A percentile compares a stretch with the other conserved stretches of the same genome.
phyloP scores from a whole-genome alignment of 2,329 filamentous ascomycete species.

The Aspergillus sp. region DNA sequence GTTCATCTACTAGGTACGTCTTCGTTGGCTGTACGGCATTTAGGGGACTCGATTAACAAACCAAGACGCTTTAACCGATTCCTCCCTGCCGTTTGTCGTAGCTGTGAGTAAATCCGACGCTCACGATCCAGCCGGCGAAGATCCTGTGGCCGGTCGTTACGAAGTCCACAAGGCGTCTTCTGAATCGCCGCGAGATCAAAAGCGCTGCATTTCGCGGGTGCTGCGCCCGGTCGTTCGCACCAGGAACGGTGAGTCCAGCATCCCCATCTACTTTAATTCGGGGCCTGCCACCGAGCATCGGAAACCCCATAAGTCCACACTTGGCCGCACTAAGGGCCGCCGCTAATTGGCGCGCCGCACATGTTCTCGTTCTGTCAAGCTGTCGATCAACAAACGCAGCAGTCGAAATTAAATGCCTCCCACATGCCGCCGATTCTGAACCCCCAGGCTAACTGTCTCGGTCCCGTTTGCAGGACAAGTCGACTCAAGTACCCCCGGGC shows the following conservation, averaged over 20 bases:
- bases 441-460: too few species aligned
- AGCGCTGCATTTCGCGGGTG: constrained; percentile 66
- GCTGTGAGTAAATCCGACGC: constrained; percentile 87
- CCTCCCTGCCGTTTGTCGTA: constrained; percentile 65
- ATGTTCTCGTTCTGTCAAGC: background rate
- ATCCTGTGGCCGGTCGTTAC: constrained; percentile 61
- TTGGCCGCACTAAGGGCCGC: constrained; percentile 12
- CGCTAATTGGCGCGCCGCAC: background rate
- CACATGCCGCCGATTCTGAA: constrained; percentile 1
- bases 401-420: background rate
- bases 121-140: constrained; percentile 58
- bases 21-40: background rate
- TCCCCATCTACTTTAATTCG: background rate
- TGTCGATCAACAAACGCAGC: background rate
- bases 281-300: constrained; percentile 1
- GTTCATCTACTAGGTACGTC: constrained; percentile 69
- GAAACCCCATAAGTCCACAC: constrained; percentile 12
- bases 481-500: background rate
- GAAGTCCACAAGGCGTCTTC: constrained; percentile 65
- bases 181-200: constrained; percentile 60
- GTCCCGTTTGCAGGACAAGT: too few species aligned
- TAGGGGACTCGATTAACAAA: constrained; percentile 2
- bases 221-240: constrained; percentile 60
- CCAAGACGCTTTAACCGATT: constrained; percentile 62
- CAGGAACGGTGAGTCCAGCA: constrained; percentile 53